These are phyloP conservation scores for Colletotrichum filicis DNA, from an alignment of 2,329 filamentous ascomycete genomes.

Conservation along the genomic window DNA sequence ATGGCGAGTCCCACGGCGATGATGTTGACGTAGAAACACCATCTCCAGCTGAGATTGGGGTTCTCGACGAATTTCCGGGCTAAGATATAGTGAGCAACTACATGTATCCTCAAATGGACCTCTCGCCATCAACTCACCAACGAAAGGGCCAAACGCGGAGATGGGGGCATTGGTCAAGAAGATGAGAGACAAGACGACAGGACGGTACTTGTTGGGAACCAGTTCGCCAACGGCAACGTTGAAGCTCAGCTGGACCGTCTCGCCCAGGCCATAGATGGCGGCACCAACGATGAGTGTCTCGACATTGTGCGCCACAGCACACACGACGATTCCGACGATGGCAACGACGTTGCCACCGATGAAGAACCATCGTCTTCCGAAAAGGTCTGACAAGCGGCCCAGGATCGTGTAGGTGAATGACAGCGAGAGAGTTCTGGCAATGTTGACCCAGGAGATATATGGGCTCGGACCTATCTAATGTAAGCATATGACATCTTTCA, in stretches of 20 bases:
- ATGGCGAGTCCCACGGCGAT: slow-evolving; percentile 48
- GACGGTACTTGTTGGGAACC: slow-evolving; percentile 55
- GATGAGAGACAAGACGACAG: slow-evolving; percentile 45
- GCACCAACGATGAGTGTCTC: slow-evolving; percentile 49
- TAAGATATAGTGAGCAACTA: slow-evolving; percentile 18
- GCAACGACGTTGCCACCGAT: slow-evolving; percentile 50
- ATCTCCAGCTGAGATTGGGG: slow-evolving; percentile 50
- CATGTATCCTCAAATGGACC: too few relatives aligned
- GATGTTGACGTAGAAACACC: slow-evolving; percentile 55
- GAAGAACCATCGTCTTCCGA: slow-evolving; percentile 53
- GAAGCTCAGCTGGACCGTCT: slow-evolving; percentile 50
- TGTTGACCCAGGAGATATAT: slow-evolving; percentile 40
- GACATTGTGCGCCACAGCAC: slow-evolving; percentile 47
- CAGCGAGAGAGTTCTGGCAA: slow-evolving; percentile 47
- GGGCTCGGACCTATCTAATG: slow-evolving; percentile 24
- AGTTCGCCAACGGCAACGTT: slow-evolving; percentile 52
- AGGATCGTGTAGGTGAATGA: slow-evolving; percentile 43
- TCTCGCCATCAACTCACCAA: slow-evolving; percentile 39
- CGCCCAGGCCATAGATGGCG: slow-evolving; percentile 48
- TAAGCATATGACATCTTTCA: background rate
- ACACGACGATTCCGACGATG: slow-evolving; percentile 49
- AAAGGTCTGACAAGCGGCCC: slow-evolving; percentile 51
- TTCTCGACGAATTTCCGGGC: slow-evolving; percentile 48
- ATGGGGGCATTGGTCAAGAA: slow-evolving; percentile 48
- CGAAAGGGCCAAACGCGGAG: slow-evolving; percentile 47